These are phyloP conservation scores for Mortierella sp. DNA, from an alignment of 371 early-diverging fungal genomes.

Conservation along the genomic window DNA sequence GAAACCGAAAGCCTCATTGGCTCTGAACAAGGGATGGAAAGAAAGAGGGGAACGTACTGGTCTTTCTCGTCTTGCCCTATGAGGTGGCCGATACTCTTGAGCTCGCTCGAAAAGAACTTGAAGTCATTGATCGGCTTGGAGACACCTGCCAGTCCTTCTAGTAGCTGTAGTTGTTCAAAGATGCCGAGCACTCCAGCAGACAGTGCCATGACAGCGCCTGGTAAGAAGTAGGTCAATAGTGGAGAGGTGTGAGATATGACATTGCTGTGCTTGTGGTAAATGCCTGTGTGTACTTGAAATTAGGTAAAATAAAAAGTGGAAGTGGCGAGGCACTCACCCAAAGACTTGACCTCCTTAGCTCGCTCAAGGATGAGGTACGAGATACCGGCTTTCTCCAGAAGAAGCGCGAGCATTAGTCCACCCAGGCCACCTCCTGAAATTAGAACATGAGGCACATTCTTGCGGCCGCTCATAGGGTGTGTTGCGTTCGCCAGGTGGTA, in stretches of 20 bases:
- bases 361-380: conserved; percentile 20
- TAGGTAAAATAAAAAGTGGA: background rate
- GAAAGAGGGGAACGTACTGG: conserved; percentile 8
- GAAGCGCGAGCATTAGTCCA: conserved; percentile 6
- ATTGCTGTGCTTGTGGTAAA: background rate
- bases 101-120: conserved; percentile 1
- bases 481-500: background rate
- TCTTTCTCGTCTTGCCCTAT: background rate
- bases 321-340: background rate
- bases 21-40: background rate
- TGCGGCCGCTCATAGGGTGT: background rate
- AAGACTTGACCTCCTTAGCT: conserved; percentile 17
- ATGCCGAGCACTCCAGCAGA: conserved; percentile 9
- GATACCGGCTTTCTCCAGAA: conserved; percentile 21
- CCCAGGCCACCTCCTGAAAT: conserved; percentile 25
- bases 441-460: conserved; percentile 3
- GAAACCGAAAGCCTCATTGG: background rate
- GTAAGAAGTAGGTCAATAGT: background rate
- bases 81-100: conserved; percentile 8
- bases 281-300: background rate
- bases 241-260: background rate
- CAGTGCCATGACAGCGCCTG: conserved; percentile 20
- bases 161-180: conserved; percentile 19
- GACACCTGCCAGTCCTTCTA: conserved; percentile 6
- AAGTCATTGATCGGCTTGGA: conserved; percentile 8